These are phyloP conservation scores for Dimargaris xerosporica DNA, from an alignment of 192 early-diverging fungal genomes.

Conservation along the genomic window DNA sequence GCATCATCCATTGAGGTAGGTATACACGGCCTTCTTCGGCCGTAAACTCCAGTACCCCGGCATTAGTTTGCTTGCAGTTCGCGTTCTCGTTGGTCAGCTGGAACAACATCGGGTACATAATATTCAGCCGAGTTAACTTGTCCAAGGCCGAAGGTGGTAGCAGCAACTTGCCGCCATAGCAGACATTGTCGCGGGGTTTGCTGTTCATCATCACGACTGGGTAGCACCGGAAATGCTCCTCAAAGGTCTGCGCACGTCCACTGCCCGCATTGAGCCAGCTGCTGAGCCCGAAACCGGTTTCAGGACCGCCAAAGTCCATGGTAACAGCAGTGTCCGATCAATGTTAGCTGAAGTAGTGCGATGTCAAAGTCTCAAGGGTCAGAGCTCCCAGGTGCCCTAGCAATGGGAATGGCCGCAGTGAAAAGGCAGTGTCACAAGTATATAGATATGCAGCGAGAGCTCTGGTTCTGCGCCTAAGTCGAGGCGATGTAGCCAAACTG, in stretches of 20 bases:
- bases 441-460: no score
- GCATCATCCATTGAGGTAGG: slow-evolving; percentile 98
- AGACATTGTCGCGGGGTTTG: slow-evolving; percentile 14
- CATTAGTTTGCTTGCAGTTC: slow-evolving; percentile 50
- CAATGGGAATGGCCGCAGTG: no score
- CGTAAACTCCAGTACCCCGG: slow-evolving; percentile 96
- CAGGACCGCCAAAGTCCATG: background rate
- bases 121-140: slow-evolving; percentile 55
- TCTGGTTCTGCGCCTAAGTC: no score
- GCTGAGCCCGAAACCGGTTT: background rate
- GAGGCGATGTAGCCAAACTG: no score
- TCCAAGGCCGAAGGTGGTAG: slow-evolving; percentile 29
- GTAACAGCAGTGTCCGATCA: background rate
- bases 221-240: slow-evolving; percentile 11
- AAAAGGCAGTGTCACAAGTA: no score
- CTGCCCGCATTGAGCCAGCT: background rate
- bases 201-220: slow-evolving; percentile 6
- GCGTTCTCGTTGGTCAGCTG: slow-evolving; percentile 48
- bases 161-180: slow-evolving; percentile 31
- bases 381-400: no score
- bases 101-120: slow-evolving; percentile 89
- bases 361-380: no score
- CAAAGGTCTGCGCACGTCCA: background rate
- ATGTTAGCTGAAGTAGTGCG: no score
- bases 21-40: slow-evolving; percentile 94